Evolutionary conservation across 1,284 basidiomycete species (phyloP), one percentile per base, ranked within the genome.

Genomic region (Limonomyces culmigenus): DNA sequence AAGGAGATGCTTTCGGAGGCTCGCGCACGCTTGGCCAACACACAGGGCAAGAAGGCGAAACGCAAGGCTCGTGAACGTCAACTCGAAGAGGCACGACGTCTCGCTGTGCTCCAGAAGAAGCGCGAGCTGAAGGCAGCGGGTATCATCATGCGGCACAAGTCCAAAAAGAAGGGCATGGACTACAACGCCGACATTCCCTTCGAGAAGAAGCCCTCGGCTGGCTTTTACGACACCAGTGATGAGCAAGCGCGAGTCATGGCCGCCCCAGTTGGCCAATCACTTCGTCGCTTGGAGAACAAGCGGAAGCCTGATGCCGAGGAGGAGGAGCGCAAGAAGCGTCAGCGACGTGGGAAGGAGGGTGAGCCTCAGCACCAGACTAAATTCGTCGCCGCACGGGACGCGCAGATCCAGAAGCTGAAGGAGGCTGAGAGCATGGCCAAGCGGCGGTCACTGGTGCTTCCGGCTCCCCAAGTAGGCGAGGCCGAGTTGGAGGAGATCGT

Each of bases 1-100:
- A 98, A 98, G 76, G 95, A 98, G 57, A 98, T 99, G 95, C 65
- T 99, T 45, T 97, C 92, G 4, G 95, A 99, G 56, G 95, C 95
- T 34, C 79, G 95, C 47, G 95, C 95, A 6, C 79, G 95, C 61
- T 67, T 99, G 30, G 95, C 95, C 35, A 99, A 99, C 53, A 99
- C 95, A 0, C 95, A 99, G 55, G 95, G 95, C 19, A 99, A 99
- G 58, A 98, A 99, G 59, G 95, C 95, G 2, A 98, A 98, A 59
- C 78, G 95, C 45, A 98, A 98, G 60, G 95, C 91, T 11, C 74
- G 95, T 36, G 95, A 98, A 53, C 76, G 91, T 43, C 89, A 95
- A 50, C 62, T 98, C 34, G 95, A 98, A 50, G 95, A 98, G 54
- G 93, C 95, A 0, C 69, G 93, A 36, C 70, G 95, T 17, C 62